Base-by-base conservation (phyloP, 2,329 filamentous ascomycete genomes). In the Alternaria rosae region DNA sequence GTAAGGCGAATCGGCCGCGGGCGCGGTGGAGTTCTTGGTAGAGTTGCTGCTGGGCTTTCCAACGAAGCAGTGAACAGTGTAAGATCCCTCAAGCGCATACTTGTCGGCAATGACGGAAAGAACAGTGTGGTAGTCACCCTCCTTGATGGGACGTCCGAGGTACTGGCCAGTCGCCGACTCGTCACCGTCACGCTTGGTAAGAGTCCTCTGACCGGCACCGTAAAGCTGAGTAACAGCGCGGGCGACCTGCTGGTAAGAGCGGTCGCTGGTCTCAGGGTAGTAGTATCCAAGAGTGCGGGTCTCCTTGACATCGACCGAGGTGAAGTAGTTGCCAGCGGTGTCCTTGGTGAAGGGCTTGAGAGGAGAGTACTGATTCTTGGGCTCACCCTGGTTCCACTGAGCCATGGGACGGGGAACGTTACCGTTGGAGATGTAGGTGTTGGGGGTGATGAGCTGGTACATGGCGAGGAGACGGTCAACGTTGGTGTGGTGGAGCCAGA, bases 371-470 rank as follows among this genome's bases (percentile, higher is more conserved):
- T 82, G 79, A 66, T 88, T 84, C 72, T 89, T 85, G 1, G 62
- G 38, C 66, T 77, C 75, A 44, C 71, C 44, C 79, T 70, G 67
- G 86, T 86, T 67, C 77, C 78, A 78, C 68, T 77, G 73, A 32
- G 74, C 73, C 72, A 75, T 77, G 60, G 61, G 54, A 15, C 67
- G 72, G 65, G 66, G 67, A 59, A 76, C 70, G 66, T 68, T 71
- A 23, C 75, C 75, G 56, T 9, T 89, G 82, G 54, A 79, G 15
- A 93, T 85, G 79, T 88, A 95, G n/a, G 86, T 86, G 45, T 88
- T 82, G 1, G 91, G 91, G 61, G 93, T 86, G 13, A 94, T 78
- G 3, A 85, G 82, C 80, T 95, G 92, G 91, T 92, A 94, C 74
- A 96, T 86, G 55, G 91, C 87, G 77, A 94, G 92, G 21, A 77